Conservation (phyloP, 495 filamentous ascomycete genomes). For the Letharia columbiana region DNA sequence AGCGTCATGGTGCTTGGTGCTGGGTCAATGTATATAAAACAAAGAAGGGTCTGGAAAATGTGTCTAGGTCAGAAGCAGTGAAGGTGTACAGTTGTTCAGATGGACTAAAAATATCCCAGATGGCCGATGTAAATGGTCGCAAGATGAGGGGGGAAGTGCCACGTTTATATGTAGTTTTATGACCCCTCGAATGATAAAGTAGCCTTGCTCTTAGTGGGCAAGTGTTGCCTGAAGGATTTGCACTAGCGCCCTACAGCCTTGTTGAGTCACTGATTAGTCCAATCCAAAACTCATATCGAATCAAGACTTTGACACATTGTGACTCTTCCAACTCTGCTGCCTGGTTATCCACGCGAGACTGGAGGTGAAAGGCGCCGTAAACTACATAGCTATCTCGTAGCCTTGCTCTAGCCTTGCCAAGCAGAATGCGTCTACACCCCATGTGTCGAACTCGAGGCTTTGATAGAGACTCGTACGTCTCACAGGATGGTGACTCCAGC, state of each 20-base stretch:
- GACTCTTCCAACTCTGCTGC: background rate
- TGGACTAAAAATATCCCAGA: background rate
- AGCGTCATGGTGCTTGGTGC: background rate
- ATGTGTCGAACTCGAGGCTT: background rate
- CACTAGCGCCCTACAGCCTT: conserved; percentile 4
- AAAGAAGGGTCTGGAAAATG: background rate
- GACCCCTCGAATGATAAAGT: background rate
- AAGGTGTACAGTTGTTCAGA: background rate
- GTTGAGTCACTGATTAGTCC: background rate
- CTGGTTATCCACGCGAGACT: background rate
- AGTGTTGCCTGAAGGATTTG: background rate
- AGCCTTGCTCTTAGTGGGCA: background rate
- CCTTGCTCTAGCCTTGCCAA: background rate
- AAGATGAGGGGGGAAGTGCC: background rate
- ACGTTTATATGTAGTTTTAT: background rate
- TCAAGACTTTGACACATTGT: background rate
- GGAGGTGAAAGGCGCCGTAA: background rate
- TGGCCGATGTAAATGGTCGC: background rate
- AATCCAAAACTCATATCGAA: background rate
- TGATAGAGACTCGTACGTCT: background rate
- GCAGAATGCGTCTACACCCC: background rate
- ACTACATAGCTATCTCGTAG: background rate
- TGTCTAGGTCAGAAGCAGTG: background rate
- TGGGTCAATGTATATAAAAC: background rate
- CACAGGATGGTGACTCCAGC: background rate